Evolutionary conservation across 306 rosid species (phyloP).

Genomic region (Castanea mollissima): DNA sequence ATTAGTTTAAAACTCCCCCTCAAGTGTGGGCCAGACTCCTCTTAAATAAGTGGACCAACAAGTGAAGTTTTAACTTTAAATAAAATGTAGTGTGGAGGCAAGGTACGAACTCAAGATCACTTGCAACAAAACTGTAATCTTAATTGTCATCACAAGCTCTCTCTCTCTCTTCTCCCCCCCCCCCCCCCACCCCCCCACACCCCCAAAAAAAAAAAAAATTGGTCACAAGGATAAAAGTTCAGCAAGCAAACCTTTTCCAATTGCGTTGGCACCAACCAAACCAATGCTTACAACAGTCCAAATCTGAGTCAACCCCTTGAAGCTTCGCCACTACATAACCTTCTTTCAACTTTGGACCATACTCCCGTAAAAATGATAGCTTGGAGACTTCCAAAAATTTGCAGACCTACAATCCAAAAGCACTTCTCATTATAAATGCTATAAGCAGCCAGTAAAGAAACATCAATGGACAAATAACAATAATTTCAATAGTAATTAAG

Average conservation of each 20-base stretch:
- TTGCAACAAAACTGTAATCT: not conserved
- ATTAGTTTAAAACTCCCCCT: too few relatives aligned
- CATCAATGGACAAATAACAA: not conserved
- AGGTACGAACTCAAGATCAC: too few relatives aligned
- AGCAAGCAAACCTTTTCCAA: slow-evolving; percentile 46
- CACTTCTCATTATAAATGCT: not conserved
- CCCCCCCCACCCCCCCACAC: not conserved
- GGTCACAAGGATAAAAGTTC: not conserved
- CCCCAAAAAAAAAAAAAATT: not conserved
- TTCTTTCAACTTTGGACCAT: slow-evolving; percentile 56
- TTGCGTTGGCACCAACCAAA: slow-evolving; percentile 30
- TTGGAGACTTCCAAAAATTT: slow-evolving; percentile 54
- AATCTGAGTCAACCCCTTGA: slow-evolving; percentile 30
- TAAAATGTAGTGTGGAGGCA: too few relatives aligned
- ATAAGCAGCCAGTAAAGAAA: not conserved
- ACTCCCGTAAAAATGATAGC: slow-evolving; percentile 45
- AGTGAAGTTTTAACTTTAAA: too few relatives aligned
- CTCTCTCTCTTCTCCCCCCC: fast-evolving
- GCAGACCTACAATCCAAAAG: slow-evolving; percentile 41
- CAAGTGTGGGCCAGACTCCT: too few relatives aligned
- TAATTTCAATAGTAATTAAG: not conserved
- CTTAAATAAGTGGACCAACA: too few relatives aligned
- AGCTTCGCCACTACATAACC: slow-evolving; percentile 54
- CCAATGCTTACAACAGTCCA: slow-evolving; percentile 25
- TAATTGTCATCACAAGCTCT: not conserved